Percentiles rank a stretch among this genome's conserved stretches.
phyloP scores from a whole-genome alignment of 2,329 filamentous ascomycete genomes.

The Pseudodiploospora longispora region DNA sequence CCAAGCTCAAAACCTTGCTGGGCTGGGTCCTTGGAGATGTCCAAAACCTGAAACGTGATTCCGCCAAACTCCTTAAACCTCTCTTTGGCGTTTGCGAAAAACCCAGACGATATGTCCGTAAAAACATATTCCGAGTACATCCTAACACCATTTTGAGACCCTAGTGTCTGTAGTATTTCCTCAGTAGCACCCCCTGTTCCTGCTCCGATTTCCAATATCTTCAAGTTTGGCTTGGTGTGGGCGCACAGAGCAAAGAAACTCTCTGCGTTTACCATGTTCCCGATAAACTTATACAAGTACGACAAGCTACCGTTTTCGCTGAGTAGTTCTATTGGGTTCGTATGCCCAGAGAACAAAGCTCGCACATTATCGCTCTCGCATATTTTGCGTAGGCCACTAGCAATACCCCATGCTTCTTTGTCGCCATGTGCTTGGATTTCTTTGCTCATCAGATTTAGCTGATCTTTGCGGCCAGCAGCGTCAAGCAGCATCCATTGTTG shows the following conservation, averaged over 20 bases:
- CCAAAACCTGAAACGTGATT: constrained; percentile 15
- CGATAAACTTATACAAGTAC: no score
- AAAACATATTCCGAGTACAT: constrained; percentile 13
- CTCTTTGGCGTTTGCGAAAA: constrained; percentile 16
- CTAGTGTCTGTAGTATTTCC: constrained; percentile 12
- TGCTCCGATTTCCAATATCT: constrained; percentile 22
- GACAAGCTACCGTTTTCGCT: no score
- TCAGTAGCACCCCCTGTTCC: constrained; percentile 28
- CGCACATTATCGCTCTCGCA: no score
- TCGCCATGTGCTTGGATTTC: background rate
- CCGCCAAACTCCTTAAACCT: constrained; percentile 7
- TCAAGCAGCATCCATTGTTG: constrained; percentile 1
- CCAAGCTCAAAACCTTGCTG: constrained; percentile 5
- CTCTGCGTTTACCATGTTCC: background rate
- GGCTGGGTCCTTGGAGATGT: constrained; percentile 12
- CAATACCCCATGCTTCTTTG: background rate
- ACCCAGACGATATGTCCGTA: constrained; percentile 17
- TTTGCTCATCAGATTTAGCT: background rate
- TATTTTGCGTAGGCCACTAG: background rate
- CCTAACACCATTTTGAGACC: background rate
- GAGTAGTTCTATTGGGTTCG: no score
- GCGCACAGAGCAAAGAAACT: background rate
- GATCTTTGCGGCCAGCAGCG: background rate
- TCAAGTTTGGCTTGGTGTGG: constrained; percentile 2
- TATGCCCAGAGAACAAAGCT: no score